Evolutionary conservation across 345 rosid genomes (phyloP), one percentile per base, ranked within the genome.

Genomic region (Gossypium anomalum): DNA sequence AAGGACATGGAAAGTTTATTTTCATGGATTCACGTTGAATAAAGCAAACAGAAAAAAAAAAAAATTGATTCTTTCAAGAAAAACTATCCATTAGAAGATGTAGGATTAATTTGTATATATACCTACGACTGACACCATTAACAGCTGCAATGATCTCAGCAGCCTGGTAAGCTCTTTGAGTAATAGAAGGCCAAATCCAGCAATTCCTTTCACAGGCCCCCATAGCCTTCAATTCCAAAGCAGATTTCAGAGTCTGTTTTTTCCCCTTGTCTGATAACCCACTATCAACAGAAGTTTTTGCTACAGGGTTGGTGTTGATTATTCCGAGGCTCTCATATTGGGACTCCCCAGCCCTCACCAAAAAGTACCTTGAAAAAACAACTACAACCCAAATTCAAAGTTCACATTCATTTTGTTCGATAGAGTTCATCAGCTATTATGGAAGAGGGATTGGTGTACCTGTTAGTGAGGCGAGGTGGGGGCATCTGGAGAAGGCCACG

Each of bases 141-240:
- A 92, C 85, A 1, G 94, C 76, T 51, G 94, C 97, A 47, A 92
- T 88, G 72, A 92, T 87, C 81, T 94, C 98, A 25, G 94, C 97
- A 67, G 98, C 92, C 71, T 94, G 97, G 77, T 94, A 94, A 80
- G 98, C 93, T 83, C 97, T 88, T 78, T 94, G 98, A 27, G 98
- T 90, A 20, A 94, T 92, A 45, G 98, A 94, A 83, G 98, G 97
- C 97, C 98, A 94, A 70, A 94, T 91, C 97, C 98, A 94, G 77
- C 98, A 94, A 72, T 82, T 87, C 13, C 67, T 77, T 16, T 89
- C 93, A 75, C 97, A 92, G n/a, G 94, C 97, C 61, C 90, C 97
- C 88, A 86, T 77, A 38, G 83, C 81, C 78, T 89, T 86, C 83
- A 94, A 85, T 62, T 87, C 80, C 11, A 82, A 82, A 73, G 98